Evolutionary conservation across 768 basidiomycete species (phyloP), one percentile per base, ranked within the genome.

Genomic region (Auricularia sp.): DNA sequence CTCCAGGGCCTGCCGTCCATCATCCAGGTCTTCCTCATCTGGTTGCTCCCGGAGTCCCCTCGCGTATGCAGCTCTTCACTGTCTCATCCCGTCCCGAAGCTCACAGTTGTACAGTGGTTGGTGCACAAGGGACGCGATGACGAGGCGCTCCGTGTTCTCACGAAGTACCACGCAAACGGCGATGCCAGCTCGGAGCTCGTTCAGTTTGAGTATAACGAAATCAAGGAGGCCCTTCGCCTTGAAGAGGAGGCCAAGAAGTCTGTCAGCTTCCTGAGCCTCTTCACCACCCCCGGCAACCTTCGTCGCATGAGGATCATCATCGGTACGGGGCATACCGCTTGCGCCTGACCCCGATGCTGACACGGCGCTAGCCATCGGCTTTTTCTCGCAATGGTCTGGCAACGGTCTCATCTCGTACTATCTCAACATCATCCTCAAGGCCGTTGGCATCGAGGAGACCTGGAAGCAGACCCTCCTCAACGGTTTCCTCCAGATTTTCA

Each of bases 321-420:
- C 67, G 39, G 39, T 42, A 42, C 3, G 39, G 2, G 12, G 7
- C 39, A 29, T 29, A 42, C 39, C 39, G 8, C 7, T 14, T 0
- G 2, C 7, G 7, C 12, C 39, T 14, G 12, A 14, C 39, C 8
- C 39, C 39, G 12, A 42, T 8, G 7, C 39, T 42, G 8, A 42
- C 39, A 7, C 12, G 12, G 8, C 12, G 1, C 3, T 14, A 42
- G 87, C 86, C 59, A 77, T 91, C 64, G 88, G 87, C 59, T 88
- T 88, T 81, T 90, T 91, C 81, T 90, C 88, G 2, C 87, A 90
- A 69, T 91, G 88, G 90, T 90, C 87, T 10, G 90, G 88, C 14
- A 91, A 91, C 70, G 90, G 83, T 65, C 86, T 92, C 63, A 86
- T 90, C 61, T 90, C 87, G 6, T 91, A 87, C 79, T 92, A 92